Evolutionary conservation across 2,329 filamentous ascomycete species (phyloP), one percentile per base, ranked within the genome.

Genomic region (Calonectria leucothoes): DNA sequence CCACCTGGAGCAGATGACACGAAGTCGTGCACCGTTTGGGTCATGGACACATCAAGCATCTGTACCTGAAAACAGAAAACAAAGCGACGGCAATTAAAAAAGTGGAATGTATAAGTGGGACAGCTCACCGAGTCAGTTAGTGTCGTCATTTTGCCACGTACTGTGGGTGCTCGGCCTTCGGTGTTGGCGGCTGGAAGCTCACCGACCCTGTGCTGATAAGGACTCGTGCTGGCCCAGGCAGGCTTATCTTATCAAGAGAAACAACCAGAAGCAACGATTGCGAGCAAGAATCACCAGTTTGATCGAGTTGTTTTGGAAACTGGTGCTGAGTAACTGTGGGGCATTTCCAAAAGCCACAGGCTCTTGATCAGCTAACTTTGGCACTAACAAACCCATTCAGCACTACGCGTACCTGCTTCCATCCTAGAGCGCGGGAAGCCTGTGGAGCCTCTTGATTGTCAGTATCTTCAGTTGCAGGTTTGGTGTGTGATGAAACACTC

Each of bases 111-210:
- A 37, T 15, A 59, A 59, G 55, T 59, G 55, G 55, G 55, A 61
- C 55, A 37, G 33, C 33, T 25, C 33, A n/a, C 55, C 55, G 33
- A 59, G 55, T 37, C 11, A 61, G 33, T n/a, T 59, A 59, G 33
- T 61, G 55, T 39, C 55, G 35, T 61, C 33, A 61, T 61, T 35
- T 61, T 39, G 55, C 55, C 55, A 61, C 55, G 55, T 61, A 61
- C 55, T 33, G 55, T 14, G 55, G 55, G 14, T 27, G 35, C 55
- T 39, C 55, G 55, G 55, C 23, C 55, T 59, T 27, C 35, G 33
- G 23, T 39, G 33, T 39, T 10, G 23, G 33, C 35, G 55, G 49
- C 49, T 14, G 25, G n/a, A 27, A 27, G 23, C 33, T 39, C 33
- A 39, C 33, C 55, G 29, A 39, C 55, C 31, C 55, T n/a, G 23